phyloP scores from a whole-genome alignment of 495 filamentous ascomycete genomes.

The Aspergillus sclerotioniger region DNA sequence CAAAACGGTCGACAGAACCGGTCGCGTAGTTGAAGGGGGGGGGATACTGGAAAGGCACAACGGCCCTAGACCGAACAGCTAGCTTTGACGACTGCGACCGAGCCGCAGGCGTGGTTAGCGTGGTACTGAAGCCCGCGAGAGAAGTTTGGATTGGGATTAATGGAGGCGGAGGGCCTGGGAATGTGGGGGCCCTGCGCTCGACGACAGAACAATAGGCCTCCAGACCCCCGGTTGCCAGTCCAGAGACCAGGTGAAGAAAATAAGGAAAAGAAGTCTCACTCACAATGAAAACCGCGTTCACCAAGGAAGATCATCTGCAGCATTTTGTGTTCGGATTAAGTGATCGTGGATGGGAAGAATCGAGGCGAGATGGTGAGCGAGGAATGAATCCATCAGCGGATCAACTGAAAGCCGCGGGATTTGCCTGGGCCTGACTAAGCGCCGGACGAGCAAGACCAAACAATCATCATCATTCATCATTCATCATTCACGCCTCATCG shows the following conservation, averaged over 20 bases:
- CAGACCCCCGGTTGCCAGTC: slow-evolving; percentile 1
- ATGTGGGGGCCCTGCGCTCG: slow-evolving; percentile 37
- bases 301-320: slow-evolving; percentile 35
- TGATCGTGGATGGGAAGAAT: slow-evolving; percentile 6
- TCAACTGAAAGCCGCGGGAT: slow-evolving; percentile 22
- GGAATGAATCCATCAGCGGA: slow-evolving; percentile 15
- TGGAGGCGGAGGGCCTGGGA: slow-evolving; percentile 31
- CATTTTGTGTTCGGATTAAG: slow-evolving; percentile 33
- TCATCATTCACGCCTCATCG: too few relatives aligned
- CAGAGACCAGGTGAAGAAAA: neutral
- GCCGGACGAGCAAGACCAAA: neutral
- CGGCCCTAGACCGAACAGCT: slow-evolving; percentile 36
- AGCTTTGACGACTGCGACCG: slow-evolving; percentile 37
- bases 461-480: too few relatives aligned
- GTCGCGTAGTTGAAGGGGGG: slow-evolving; percentile 14
- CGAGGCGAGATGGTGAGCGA: slow-evolving; percentile 3
- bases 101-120: slow-evolving; percentile 27
- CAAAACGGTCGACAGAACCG: slow-evolving; percentile 14
- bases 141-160: slow-evolving; percentile 29
- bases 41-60: slow-evolving; percentile 13
- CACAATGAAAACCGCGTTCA: slow-evolving; percentile 34
- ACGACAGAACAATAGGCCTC: slow-evolving; percentile 11
- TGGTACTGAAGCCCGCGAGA: slow-evolving; percentile 28
- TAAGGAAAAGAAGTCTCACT: slow-evolving; percentile 29
- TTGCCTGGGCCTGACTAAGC: slow-evolving; percentile 26